These are phyloP conservation scores for Ceratobasidium sp. DNA, from an alignment of 1,284 basidiomycete species.

Conservation along the genomic window DNA sequence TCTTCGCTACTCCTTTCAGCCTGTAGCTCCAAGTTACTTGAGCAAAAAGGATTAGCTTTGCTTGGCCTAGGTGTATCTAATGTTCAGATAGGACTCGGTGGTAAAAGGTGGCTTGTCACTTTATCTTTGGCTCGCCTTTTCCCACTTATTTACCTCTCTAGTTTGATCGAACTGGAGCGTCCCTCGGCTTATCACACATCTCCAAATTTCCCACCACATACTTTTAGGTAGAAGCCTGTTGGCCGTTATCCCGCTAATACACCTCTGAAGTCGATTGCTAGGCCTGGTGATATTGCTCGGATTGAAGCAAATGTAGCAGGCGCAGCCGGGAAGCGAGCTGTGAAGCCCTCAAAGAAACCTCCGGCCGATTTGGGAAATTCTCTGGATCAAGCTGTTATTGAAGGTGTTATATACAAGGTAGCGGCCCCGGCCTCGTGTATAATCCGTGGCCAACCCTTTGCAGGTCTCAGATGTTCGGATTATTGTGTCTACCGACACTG, in stretches of 20 bases:
- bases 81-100: constrained; percentile 86
- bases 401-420: constrained; percentile 89
- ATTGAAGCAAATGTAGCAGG: constrained; percentile 77
- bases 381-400: constrained; percentile 55
- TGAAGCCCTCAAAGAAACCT: constrained; percentile 65
- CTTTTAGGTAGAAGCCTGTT: constrained; percentile 69
- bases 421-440: constrained; percentile 46
- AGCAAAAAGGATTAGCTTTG: constrained; percentile 87
- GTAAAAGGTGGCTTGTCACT: constrained; percentile 76
- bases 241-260: constrained; percentile 8
- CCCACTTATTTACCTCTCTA: constrained; percentile 54
- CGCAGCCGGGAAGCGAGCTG: constrained; percentile 62
- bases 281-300: constrained; percentile 84
- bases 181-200: constrained; percentile 83
- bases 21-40: constrained; percentile 85
- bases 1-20: constrained; percentile 85
- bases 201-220: constrained; percentile 84
- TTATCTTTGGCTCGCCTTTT: neutral
- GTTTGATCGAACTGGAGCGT: constrained; percentile 87
- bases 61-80: constrained; percentile 77
- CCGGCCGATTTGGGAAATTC: constrained; percentile 55
- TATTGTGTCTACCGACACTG: constrained; percentile 77
- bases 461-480: constrained; percentile 83
- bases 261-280: constrained; percentile 53
- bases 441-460: neutral